Percentiles rank a stretch among this genome's conserved stretches.
Evolutionary conservation across 805 yeast species (phyloP).

Genomic region (Tetrapisispora arboricola): DNA sequence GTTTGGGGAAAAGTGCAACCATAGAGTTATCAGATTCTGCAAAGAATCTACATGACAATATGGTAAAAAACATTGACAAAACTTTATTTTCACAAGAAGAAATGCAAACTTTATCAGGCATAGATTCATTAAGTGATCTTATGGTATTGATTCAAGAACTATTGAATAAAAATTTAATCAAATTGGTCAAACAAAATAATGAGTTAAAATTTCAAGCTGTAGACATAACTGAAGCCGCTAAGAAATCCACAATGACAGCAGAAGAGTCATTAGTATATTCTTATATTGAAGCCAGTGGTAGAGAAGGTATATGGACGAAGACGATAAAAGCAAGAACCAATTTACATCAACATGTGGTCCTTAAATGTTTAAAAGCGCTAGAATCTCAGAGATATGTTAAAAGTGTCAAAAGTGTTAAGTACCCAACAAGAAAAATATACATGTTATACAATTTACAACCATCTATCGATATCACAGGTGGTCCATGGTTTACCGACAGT

Average conservation of each 20-base stretch:
- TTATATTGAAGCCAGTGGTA: conserved; percentile 81
- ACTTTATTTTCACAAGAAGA: conserved; percentile 60
- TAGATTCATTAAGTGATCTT: conserved; percentile 35
- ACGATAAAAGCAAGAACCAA: conserved; percentile 82
- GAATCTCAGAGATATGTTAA: conserved; percentile 80
- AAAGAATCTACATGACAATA: conserved; percentile 46
- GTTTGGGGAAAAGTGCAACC: conserved; percentile 1
- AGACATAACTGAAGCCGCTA: conserved; percentile 60
- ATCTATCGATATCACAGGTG: conserved; percentile 92
- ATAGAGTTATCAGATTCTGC: conserved; percentile 36
- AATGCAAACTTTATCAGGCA: conserved; percentile 40
- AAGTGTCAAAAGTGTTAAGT: conserved; percentile 80
- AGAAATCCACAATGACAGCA: conserved; percentile 63
- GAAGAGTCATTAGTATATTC: conserved; percentile 90
- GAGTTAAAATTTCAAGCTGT: conserved; percentile 69
- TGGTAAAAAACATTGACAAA: conserved; percentile 41
- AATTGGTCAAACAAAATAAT: conserved; percentile 57
- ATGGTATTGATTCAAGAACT: conserved; percentile 43
- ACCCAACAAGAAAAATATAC: conserved; percentile 90
- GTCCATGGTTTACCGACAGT: conserved; percentile 97
- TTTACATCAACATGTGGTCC: conserved; percentile 83
- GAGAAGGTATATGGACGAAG: conserved; percentile 96
- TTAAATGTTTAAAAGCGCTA: conserved; percentile 66
- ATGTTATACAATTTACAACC: conserved; percentile 93
- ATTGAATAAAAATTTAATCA: conserved; percentile 49